Evolutionary conservation across 1,284 basidiomycete genomes (phyloP).

Genomic region (Moniliophthora roreri): DNA sequence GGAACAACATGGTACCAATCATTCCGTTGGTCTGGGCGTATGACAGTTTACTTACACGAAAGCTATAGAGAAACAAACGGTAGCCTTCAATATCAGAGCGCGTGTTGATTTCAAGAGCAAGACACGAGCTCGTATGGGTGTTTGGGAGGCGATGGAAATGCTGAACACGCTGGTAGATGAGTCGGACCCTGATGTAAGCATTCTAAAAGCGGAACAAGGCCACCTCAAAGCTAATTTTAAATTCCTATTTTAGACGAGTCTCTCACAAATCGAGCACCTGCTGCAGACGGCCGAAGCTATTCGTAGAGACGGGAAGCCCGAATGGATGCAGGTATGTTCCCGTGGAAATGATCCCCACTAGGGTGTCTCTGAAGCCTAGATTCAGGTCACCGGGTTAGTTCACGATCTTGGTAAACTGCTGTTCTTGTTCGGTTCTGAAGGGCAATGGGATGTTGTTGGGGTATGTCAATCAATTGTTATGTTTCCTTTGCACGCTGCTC

Average conservation of each 20-base stretch:
- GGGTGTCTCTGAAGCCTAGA: not conserved
- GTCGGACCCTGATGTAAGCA: conserved; percentile 78
- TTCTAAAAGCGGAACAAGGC: not conserved
- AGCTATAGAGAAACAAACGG: conserved; percentile 78
- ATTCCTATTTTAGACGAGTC: conserved; percentile 49
- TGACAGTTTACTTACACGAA: not conserved
- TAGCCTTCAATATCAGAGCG: conserved; percentile 79
- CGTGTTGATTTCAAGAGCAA: conserved; percentile 71
- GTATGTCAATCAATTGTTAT: conserved; percentile 39
- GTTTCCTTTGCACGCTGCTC: conserved; percentile 4
- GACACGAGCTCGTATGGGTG: conserved; percentile 56
- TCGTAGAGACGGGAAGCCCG: conserved; percentile 83
- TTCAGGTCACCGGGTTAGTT: conserved; percentile 75
- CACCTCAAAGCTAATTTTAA: too few species aligned
- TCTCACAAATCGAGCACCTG: conserved; percentile 89
- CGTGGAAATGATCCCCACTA: not conserved
- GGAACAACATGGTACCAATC: conserved; percentile 73
- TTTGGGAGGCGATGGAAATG: conserved; percentile 92
- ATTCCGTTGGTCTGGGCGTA: not conserved
- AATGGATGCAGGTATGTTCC: conserved; percentile 74
- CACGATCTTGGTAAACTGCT: conserved; percentile 89
- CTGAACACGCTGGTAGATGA: conserved; percentile 88
- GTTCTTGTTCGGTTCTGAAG: conserved; percentile 79
- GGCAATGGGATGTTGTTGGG: conserved; percentile 92
- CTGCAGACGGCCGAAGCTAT: conserved; percentile 93